Conservation (phyloP, 2,329 filamentous ascomycete species). For the Tolypocladium inflatum region DNA sequence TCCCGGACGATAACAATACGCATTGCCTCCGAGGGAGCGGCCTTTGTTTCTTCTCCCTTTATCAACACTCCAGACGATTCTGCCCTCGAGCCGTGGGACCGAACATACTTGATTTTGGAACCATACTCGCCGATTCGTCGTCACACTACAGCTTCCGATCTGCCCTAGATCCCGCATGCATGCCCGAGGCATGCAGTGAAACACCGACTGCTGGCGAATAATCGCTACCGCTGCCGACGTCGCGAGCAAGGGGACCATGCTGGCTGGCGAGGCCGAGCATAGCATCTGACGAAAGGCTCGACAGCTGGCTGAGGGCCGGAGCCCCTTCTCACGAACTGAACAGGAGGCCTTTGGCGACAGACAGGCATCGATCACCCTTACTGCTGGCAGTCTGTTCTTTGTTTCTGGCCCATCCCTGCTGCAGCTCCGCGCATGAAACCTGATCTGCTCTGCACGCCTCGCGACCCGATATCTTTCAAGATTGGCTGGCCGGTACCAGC, state of each 20-base stretch:
- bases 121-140: background rate
- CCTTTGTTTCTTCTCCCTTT: background rate
- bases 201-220: background rate
- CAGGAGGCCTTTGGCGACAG: background rate
- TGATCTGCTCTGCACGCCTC: background rate
- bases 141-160: background rate
- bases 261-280: background rate
- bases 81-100: background rate
- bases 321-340: background rate
- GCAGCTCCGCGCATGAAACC: background rate
- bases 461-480: background rate
- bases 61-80: background rate
- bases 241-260: background rate
- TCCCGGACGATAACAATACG: background rate
- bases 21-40: background rate
- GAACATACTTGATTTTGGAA: background rate
- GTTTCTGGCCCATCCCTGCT: background rate
- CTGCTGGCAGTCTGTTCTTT: background rate
- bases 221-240: background rate
- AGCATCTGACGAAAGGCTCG: background rate
- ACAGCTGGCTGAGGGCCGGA: background rate
- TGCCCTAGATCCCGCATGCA: background rate
- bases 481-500: background rate
- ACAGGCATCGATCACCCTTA: background rate
- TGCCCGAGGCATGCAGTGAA: background rate